These are phyloP conservation scores for Annulohypoxylon truncatum DNA, from an alignment of 2,329 filamentous ascomycete genomes.

Conservation along the genomic window DNA sequence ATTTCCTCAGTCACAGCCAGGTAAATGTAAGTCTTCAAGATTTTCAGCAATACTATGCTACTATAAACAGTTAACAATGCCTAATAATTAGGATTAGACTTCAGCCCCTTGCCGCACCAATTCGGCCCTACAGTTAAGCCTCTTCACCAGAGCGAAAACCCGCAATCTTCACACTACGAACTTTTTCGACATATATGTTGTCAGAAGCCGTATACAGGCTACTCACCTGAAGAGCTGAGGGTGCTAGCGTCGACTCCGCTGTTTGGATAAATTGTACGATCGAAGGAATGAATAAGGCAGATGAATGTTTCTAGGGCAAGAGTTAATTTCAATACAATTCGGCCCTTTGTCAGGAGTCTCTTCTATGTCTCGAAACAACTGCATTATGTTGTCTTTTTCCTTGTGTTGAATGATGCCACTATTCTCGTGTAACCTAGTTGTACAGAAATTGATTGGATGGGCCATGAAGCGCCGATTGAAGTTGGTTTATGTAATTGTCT, in stretches of 20 bases:
- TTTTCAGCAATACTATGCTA: neutral
- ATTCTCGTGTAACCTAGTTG: too few relatives aligned
- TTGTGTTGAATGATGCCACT: too few relatives aligned
- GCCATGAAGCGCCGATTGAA: too few relatives aligned
- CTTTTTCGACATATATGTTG: slow-evolving; percentile 5
- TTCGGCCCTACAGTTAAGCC: neutral
- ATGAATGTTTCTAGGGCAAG: too few relatives aligned
- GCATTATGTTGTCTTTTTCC: too few relatives aligned
- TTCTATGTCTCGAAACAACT: too few relatives aligned
- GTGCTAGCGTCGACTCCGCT: too few relatives aligned
- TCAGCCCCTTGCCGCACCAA: neutral
- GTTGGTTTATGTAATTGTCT: neutral
- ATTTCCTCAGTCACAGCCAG: neutral
- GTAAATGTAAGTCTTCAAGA: neutral
- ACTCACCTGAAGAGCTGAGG: slow-evolving; percentile 36
- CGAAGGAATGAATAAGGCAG: too few relatives aligned
- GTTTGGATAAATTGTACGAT: too few relatives aligned
- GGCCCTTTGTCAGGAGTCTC: too few relatives aligned
- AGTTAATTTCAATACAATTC: too few relatives aligned
- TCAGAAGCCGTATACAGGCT: neutral
- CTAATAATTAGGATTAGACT: neutral
- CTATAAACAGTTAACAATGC: neutral
- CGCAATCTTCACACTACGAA: neutral
- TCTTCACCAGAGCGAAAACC: neutral
- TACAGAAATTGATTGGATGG: too few relatives aligned